These are phyloP conservation scores for Colletotrichum aenigma DNA, from an alignment of 2,329 filamentous ascomycete species.

Conservation along the genomic window DNA sequence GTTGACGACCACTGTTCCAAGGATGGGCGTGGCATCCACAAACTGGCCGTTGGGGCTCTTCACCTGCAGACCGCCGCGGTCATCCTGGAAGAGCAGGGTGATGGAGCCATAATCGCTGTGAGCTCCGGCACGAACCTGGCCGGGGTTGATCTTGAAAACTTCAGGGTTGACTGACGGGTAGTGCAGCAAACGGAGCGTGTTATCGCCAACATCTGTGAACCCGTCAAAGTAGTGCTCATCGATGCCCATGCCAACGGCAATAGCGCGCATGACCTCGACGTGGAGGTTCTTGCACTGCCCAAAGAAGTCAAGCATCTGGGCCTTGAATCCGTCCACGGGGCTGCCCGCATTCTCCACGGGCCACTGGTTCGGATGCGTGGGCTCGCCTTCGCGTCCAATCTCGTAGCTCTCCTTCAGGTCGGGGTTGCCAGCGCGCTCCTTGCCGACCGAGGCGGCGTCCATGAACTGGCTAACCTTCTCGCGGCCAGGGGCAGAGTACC, in stretches of 20 bases:
- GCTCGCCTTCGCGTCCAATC: slow-evolving; percentile 65
- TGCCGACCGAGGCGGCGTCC: slow-evolving; percentile 60
- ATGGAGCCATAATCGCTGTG: slow-evolving; percentile 73
- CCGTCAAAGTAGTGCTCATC: slow-evolving; percentile 76
- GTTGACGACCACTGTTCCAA: slow-evolving; percentile 84
- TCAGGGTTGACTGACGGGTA: slow-evolving; percentile 72
- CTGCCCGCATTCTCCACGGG: slow-evolving; percentile 56
- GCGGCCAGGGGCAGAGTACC: slow-evolving; percentile 71
- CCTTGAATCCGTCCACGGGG: slow-evolving; percentile 63
- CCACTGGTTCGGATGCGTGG: slow-evolving; percentile 78
- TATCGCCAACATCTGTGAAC: slow-evolving; percentile 73
- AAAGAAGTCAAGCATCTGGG: slow-evolving; percentile 78
- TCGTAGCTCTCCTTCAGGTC: slow-evolving; percentile 71
- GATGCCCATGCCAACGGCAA: slow-evolving; percentile 81
- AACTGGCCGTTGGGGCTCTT: slow-evolving; percentile 77
- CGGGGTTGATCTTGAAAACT: slow-evolving; percentile 69
- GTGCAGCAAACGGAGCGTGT: slow-evolving; percentile 75
- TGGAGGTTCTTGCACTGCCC: slow-evolving; percentile 77
- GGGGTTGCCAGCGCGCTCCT: slow-evolving; percentile 60
- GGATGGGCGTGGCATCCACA: slow-evolving; percentile 82
- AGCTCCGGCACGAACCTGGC: slow-evolving; percentile 76
- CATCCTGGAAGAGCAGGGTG: slow-evolving; percentile 67
- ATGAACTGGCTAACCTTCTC: slow-evolving; percentile 71
- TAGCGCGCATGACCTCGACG: slow-evolving; percentile 79
- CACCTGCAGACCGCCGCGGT: slow-evolving; percentile 59